Base-by-base conservation (phyloP, 768 basidiomycete species). In the Boletus reticulatus region DNA sequence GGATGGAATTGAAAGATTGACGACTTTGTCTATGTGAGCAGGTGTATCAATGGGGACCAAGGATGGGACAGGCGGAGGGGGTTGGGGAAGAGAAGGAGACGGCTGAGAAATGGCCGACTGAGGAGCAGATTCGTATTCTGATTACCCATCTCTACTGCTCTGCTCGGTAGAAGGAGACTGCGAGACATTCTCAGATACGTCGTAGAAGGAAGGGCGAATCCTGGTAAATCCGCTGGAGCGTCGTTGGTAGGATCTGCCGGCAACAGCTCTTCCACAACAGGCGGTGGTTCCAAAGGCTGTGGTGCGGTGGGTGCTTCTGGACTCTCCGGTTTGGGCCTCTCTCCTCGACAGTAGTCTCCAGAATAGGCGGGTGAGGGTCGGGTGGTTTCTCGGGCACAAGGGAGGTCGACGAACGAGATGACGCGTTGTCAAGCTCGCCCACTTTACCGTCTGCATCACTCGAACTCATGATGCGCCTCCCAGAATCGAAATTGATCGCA, bases 401-500 rank as follows among this genome's bases (percentile, higher is more conserved):
- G n/a, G 60, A 51, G 7, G 58, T 24, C 20, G 24, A 12, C 2
- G 43, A 57, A n/a, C 56, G 53, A 8, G 60, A 43, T 0, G 32
- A 48, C 20, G 45, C 50, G 37, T 62, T 60, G 51, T 38, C 34
- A 0, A 43, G 41, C 43, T 57, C 53, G 7, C 6, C 14, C 13
- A 10, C 39, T 5, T 7, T n/a, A 31, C 10, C 43, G 16, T 58
- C 61, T 4, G 43, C 56, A 31, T 57, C 58, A 9, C 55, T 57
- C 29, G 52, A n/a, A 43, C 59, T 66, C 55, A 58, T 34, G 38
- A 50, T 65, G 32, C 62, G 67, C 59, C 57, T 59, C n/a, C 48
- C 61, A 31, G 63, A 53, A 6, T 57, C 60, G 57, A 71, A 62
- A 17, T 56, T 55, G 43, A 62, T 44, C 17, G 71, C 67, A 14